These are phyloP conservation scores for Cardamine occulta DNA, from an alignment of 345 rosid genomes.

Conservation along the genomic window DNA sequence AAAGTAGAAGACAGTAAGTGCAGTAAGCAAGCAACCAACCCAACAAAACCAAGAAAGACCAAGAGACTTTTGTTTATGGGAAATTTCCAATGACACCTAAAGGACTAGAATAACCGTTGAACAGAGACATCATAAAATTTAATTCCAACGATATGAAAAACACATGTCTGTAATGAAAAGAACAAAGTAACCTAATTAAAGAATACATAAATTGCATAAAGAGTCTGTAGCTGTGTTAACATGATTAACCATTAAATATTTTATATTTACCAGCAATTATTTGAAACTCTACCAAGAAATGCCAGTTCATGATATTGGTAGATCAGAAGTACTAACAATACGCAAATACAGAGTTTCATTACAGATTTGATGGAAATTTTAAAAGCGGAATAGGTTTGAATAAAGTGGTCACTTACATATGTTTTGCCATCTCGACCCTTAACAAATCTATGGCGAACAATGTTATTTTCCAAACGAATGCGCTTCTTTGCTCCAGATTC, in stretches of 20 bases:
- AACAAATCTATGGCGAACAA: conserved; percentile 84
- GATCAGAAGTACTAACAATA: conserved; percentile 8
- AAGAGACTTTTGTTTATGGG: conserved; percentile 15
- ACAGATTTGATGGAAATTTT: not conserved
- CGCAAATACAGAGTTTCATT: conserved; percentile 10
- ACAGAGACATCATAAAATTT: conserved; percentile 18
- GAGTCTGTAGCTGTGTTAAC: not conserved
- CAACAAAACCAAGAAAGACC: conserved; percentile 19
- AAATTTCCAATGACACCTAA: conserved; percentile 3
- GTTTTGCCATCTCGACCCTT: conserved; percentile 68
- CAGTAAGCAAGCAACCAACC: not conserved
- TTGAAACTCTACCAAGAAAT: conserved; percentile 22
- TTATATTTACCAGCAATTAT: conserved; percentile 3
- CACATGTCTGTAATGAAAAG: conserved; percentile 4
- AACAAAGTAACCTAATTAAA: not conserved
- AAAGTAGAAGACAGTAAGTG: conserved; percentile 12
- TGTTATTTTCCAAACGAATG: conserved; percentile 88
- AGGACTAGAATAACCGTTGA: conserved; percentile 18
- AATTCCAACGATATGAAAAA: conserved; percentile 18
- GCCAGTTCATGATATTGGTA: conserved; percentile 23
- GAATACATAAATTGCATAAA: conserved; percentile 17
- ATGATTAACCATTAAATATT: conserved; percentile 4
- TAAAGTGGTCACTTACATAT: conserved; percentile 62
- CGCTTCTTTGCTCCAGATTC: conserved; percentile 82
- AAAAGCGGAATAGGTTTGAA: conserved; percentile 6